These are phyloP conservation scores for Monosporascus sp. DNA, from an alignment of 2,329 filamentous ascomycete species.

Conservation along the genomic window DNA sequence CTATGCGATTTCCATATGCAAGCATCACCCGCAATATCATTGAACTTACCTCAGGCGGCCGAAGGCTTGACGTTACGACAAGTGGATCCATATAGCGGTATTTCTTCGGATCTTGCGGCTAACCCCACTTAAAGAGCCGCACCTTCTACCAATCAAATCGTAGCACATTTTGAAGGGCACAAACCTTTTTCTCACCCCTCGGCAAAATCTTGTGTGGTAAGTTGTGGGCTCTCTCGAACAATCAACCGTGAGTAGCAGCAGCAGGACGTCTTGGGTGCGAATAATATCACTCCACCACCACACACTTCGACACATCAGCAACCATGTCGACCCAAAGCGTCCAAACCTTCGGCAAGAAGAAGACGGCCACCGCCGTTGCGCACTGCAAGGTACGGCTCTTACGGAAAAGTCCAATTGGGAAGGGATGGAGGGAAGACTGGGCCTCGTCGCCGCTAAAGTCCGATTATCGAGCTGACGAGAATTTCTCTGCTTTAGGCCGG, in stretches of 20 bases:
- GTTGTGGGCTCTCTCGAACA: conserved; percentile 9
- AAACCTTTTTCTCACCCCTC: conserved; percentile 20
- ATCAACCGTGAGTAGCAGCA: conserved; percentile 11
- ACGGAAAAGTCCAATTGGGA: too few species aligned
- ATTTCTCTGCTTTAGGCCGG: conserved; percentile 17
- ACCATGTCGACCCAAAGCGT: conserved; percentile 78
- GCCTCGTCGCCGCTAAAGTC: not conserved
- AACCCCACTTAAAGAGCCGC: not conserved
- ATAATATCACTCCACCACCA: conserved; percentile 17
- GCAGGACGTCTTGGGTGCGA: conserved; percentile 14
- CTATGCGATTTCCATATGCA: too few species aligned
- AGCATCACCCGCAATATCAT: too few species aligned
- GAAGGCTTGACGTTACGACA: not conserved
- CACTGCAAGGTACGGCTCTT: conserved; percentile 68
- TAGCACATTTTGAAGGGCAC: conserved; percentile 15
- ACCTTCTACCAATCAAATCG: not conserved
- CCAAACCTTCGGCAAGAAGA: conserved; percentile 99
- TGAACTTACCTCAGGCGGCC: too few species aligned
- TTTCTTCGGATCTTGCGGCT: not conserved
- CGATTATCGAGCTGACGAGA: conserved; percentile 12
- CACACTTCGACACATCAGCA: conserved; percentile 28
- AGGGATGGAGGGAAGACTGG: too few species aligned
- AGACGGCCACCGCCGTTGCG: conserved; percentile 83
- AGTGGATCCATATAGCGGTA: not conserved
- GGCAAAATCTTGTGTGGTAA: conserved; percentile 13